Evolutionary conservation across 2,329 filamentous ascomycete species (phyloP), one percentile per base, ranked within the genome.

Genomic region (Tolypocladium tundrense): DNA sequence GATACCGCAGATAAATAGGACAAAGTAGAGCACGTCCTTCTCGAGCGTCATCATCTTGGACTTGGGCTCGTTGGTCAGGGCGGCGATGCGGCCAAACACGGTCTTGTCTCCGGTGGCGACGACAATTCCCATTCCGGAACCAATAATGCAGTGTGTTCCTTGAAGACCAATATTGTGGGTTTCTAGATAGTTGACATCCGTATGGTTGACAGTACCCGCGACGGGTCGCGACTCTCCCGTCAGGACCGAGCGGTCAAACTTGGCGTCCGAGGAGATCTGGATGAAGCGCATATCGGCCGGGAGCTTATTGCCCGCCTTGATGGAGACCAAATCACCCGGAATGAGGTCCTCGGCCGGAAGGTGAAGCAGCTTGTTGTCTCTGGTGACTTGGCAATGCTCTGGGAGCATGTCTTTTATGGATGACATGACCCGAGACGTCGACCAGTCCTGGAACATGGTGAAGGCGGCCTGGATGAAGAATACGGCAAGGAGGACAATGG

Each of bases 361-460:
- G n/a, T 74, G 77, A 1, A 73, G 65, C 60, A 80, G 75, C 4
- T 68, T 65, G 1, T 84, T 80, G 61, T 88, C 81, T 24, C 88
- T 82, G 8, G 88, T 72, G 9, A 88, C 78, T 35, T 85, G 74
- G 64, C 86, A 90, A 59, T 84, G 78, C 64, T 90, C 88, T 0
- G 88, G 88, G 21, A 92, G 77, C 88, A 92, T 89, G 21, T 81
- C 86, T 53, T 86, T 88, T 68, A 92, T 92, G 0, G 87, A 90
- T 21, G 84, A 82, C 89, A 92, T 92, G 57, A 91, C 88, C 6
- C 85, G 77, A 1, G 83, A 87, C 0, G 87, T 88, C 2, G 87
- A 90, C 82, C 88, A 92, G 68, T 92, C 88, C 66, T 87, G 84
- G 76, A 80, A 88, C 66, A 82, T 81, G 66, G 86, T 86, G 73